A percentile compares a stretch with the other conserved stretches of the same genome.
Evolutionary conservation across 352 stramenopile species (phyloP).

Genomic region (Peronospora farinosa): DNA sequence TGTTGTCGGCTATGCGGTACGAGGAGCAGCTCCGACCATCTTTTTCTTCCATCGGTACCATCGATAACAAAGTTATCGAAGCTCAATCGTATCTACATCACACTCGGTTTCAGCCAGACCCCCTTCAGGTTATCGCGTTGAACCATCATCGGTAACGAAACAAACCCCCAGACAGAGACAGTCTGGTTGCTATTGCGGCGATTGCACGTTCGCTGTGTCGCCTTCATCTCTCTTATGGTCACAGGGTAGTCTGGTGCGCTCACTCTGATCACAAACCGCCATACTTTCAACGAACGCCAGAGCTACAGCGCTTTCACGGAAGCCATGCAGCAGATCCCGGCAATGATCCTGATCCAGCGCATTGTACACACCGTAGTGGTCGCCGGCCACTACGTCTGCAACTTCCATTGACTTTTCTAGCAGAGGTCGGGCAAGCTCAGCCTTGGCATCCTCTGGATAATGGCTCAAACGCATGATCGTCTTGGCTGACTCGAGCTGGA

Average conservation of each 20-base stretch:
- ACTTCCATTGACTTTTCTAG: conserved; percentile 73
- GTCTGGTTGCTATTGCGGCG: conserved; percentile 21
- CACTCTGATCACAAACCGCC: conserved; percentile 21
- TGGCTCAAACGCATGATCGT: conserved; percentile 60
- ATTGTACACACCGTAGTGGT: conserved; percentile 64
- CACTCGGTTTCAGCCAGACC: no score
- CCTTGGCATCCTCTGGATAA: conserved; percentile 52
- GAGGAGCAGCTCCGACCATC: no score
- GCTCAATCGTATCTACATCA: no score
- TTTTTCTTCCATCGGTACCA: no score
- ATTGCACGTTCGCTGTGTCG: conserved; percentile 8
- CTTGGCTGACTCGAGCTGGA: conserved; percentile 73
- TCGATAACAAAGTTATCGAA: no score
- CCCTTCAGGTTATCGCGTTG: not conserved
- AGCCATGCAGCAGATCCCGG: conserved; percentile 53
- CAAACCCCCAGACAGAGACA: not conserved
- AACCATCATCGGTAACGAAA: not conserved
- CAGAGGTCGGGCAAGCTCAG: conserved; percentile 48
- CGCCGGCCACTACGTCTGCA: conserved; percentile 69
- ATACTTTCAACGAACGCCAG: conserved; percentile 50
- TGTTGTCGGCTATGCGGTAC: no score
- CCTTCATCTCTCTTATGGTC: conserved; percentile 27
- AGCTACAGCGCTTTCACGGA: conserved; percentile 65
- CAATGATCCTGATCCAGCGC: conserved; percentile 58
- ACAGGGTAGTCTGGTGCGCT: conserved; percentile 15